Percentiles rank a stretch among this genome's conserved stretches.
Conservation (phyloP, 805 yeast species). For the Myxozyma melibiosi region DNA sequence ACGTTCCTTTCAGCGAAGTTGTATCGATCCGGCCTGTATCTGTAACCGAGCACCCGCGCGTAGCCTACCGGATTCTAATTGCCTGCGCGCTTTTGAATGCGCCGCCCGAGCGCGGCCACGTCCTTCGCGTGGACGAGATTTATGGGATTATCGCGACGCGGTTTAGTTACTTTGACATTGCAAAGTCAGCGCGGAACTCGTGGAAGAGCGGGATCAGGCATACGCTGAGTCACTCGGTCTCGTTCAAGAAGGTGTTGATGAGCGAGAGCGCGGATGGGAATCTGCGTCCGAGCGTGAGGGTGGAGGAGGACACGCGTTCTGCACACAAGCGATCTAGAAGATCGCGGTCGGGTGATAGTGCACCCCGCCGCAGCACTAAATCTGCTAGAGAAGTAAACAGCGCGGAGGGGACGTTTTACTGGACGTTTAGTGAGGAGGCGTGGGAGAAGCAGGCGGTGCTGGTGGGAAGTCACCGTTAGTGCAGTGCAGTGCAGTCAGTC, state of each 20-base stretch:
- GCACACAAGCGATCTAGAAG: not conserved
- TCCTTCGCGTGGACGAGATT: constrained; percentile 17
- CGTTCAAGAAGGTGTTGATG: constrained; percentile 5
- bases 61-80: constrained; percentile 10
- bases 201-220: constrained; percentile 19
- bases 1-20: constrained; percentile 9
- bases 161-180: constrained; percentile 4
- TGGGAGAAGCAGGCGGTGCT: constrained; percentile 11
- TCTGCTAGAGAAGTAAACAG: not conserved
- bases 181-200: constrained; percentile 14
- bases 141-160: constrained; percentile 3
- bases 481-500: too few relatives aligned
- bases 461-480: constrained; percentile 9
- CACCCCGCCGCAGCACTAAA: not conserved
- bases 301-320: not conserved
- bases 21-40: not conserved
- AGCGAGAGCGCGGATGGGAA: not conserved
- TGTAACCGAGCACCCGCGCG: constrained; percentile 3
- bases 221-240: constrained; percentile 15
- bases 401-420: not conserved
- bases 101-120: not conserved
- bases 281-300: not conserved
- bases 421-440: constrained; percentile 16
- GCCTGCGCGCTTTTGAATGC: constrained; percentile 18
- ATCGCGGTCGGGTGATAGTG: not conserved